Evolutionary conservation across 2,329 filamentous ascomycete genomes (phyloP), one percentile per base, ranked within the genome.

Genomic region (Fusarium sp.): DNA sequence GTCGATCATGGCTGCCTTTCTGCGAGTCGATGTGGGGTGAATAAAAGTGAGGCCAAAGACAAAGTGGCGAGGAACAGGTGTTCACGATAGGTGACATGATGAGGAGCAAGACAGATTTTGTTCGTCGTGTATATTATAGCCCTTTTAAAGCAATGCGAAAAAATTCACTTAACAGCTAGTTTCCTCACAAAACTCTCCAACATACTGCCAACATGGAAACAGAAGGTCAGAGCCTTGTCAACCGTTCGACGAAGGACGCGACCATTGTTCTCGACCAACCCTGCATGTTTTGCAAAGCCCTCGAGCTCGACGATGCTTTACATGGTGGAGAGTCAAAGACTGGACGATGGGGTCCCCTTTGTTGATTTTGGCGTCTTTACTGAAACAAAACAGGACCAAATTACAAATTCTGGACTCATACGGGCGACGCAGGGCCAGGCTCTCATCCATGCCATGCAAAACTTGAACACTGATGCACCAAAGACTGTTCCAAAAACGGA

Each of bases 151-250:
- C 20, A 20, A 20, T 20, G 20, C 20, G 20, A 20, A 20, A 20
- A 20, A 20, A 20, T 20, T 20, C 20, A 20, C 20, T 20, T 20
- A 20, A 3, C 4, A 20, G 20, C 20, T 20, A 20, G 20, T 20
- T 20, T 20, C 20, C 20, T 20, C 20, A 20, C 20, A 20, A 20
- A 20, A 20, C 20, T 20, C 20, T 20, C 20, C 20, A 20, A 20
- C 20, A 20, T 4, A 46, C 13, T 0, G 18, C 2, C 30, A 23
- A 33, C 0, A 47, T 23, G 44, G 16, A 2, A 0, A n/a, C 6
- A 3, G 9, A 23, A 7, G 5, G 13, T 10, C 30, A 23, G 0
- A 33, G 13, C 2, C 47, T 16, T 3, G 23, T 11, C 8, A 31
- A 13, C 3, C 30, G 7, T 3, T 4, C 1, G 16, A 8, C 3